Evolutionary conservation across 2,329 filamentous ascomycete genomes (phyloP).

Genomic region (Ilyonectria destructans): DNA sequence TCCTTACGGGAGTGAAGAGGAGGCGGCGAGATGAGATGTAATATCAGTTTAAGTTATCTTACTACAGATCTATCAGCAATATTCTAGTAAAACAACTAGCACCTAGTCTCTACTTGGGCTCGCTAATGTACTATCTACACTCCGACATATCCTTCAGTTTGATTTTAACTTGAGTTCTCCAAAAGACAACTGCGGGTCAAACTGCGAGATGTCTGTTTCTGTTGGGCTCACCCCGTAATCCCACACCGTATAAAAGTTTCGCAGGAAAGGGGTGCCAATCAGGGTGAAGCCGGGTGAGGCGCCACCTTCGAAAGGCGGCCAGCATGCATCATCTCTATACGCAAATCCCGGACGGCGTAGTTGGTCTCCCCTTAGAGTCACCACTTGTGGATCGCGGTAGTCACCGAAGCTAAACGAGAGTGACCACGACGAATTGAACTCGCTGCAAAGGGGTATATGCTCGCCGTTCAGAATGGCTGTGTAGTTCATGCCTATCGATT

Average conservation of each 20-base stretch:
- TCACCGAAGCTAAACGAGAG: conserved; percentile 50
- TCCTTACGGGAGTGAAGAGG: too few relatives aligned
- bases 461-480: conserved; percentile 49
- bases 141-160: neutral
- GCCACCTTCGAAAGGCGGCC: conserved; percentile 54
- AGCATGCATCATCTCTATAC: conserved; percentile 53
- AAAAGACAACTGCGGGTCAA: conserved; percentile 45
- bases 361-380: conserved; percentile 54
- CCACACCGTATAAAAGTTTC: conserved; percentile 54
- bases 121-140: neutral
- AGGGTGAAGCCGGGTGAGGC: conserved; percentile 49
- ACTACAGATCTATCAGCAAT: too few relatives aligned
- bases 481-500: conserved; percentile 56
- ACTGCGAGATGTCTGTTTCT: conserved; percentile 20
- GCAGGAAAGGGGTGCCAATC: conserved; percentile 52
- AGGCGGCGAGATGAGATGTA: too few relatives aligned
- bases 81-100: too few relatives aligned
- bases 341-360: conserved; percentile 54
- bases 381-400: conserved; percentile 40
- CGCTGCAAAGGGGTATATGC: conserved; percentile 53
- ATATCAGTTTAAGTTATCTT: too few relatives aligned
- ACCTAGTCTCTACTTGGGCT: too few relatives aligned
- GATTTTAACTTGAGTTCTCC: conserved; percentile 40
- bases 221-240: conserved; percentile 50
- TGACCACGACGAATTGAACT: conserved; percentile 57